Base-by-base conservation (phyloP, 1,284 basidiomycete genomes). In the Cutaneotrichosporon cutaneum region DNA sequence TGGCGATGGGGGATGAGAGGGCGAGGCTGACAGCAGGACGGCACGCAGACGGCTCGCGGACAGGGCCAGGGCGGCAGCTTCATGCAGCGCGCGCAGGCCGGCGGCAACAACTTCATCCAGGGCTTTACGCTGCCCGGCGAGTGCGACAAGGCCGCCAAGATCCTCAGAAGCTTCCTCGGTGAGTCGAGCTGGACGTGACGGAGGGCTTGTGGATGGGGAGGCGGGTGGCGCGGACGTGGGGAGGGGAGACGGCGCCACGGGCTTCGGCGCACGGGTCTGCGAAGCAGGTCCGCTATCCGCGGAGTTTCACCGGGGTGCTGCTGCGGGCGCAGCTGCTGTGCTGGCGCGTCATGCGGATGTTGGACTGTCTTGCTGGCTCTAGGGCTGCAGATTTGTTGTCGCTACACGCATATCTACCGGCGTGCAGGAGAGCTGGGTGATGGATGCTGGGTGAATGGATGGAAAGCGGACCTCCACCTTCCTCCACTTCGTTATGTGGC, bases 61-160 rank as follows among this genome's bases (percentile, higher is more conserved):
- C 39, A 42, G 16, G 39, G 39, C 39, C 16, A 42, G 39, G 39
- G 39, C 21, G 22, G 32, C 21, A 45, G 26, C 39, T 22, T 39
- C 51, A 42, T 42, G 39, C 39, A 42, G 10, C 62, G 68, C 42
- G 76, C 75, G 0, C 59, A 67, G 18, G 26, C 69, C 7, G 75
- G 74, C 6, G 62, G 87, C 2, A 61, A 67, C 6, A 69, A 87
- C 56, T 87, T 94, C 62, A 88, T 88, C 5, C 90, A 92, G 69
- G 86, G 87, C 7, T 95, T 95, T 81, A 87, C 85, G 51, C 82
- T 96, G 30, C 90, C 90, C 16, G 90, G 90, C 68, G 92, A 94
- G 80, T 89, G 90, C 57, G 87, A 93, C 71, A 94, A 92, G 75
- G 92, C 94, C 0, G 93, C 94, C 27, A 90, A 88, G 78, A 96